These are phyloP conservation scores for Podila horticola DNA, from an alignment of 192 early-diverging fungal genomes.

Conservation along the genomic window DNA sequence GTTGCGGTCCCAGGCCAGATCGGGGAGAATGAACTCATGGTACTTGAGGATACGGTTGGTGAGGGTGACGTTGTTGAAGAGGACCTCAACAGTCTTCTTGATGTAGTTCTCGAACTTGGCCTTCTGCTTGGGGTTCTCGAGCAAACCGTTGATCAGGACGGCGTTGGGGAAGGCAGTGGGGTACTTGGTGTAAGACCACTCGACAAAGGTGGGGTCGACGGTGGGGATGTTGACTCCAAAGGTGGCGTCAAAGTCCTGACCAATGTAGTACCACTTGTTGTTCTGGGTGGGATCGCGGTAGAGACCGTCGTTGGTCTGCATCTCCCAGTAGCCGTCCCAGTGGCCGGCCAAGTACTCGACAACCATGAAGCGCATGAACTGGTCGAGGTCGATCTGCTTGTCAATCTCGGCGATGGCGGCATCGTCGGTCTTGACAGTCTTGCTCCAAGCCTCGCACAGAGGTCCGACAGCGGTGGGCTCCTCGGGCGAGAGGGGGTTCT, in stretches of 20 bases:
- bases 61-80: conserved; percentile 60
- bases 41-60: conserved; percentile 48
- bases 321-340: conserved; percentile 63
- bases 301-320: conserved; percentile 56
- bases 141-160: conserved; percentile 56
- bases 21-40: conserved; percentile 54
- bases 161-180: conserved; percentile 42
- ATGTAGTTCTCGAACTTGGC: conserved; percentile 54
- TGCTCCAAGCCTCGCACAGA: conserved; percentile 28
- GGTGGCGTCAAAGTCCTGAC: conserved; percentile 61
- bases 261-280: conserved; percentile 55
- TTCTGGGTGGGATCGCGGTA: conserved; percentile 53
- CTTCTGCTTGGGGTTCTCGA: conserved; percentile 47
- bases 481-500: conserved; percentile 42
- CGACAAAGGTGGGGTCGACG: conserved; percentile 13
- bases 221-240: conserved; percentile 58
- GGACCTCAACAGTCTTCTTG: conserved; percentile 47
- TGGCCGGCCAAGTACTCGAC: conserved; percentile 58
- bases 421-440: conserved; percentile 41
- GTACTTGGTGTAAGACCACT: conserved; percentile 49
- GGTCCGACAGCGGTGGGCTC: conserved; percentile 21
- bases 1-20: conserved; percentile 58
- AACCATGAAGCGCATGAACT: conserved; percentile 59
- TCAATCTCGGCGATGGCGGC: conserved; percentile 32
- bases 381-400: conserved; percentile 48